Base-by-base conservation (phyloP, 2,329 filamentous ascomycete species). In the Cercospora citrullina region DNA sequence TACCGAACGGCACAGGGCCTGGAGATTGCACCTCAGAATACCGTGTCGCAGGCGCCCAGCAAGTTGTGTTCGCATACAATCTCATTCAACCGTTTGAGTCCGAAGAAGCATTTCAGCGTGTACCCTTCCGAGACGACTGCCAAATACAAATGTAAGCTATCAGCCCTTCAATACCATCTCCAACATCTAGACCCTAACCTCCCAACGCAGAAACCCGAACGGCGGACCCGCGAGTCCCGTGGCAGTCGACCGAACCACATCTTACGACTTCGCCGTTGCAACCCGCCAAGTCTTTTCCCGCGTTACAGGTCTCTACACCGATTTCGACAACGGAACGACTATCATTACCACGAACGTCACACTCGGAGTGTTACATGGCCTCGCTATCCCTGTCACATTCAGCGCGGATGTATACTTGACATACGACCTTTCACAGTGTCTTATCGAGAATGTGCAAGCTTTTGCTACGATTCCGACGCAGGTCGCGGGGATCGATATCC, bases 231-330 rank as follows among this genome's bases (percentile, higher is more conserved):
- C 62, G 12, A 57, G 65, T 2, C 62, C 62, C 21, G 68, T 69
- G 10, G 63, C 62, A n/a, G 51, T 66, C 7, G 63, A 61, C 23
- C 12, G 65, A 7, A 55, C 62, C 6, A 61, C 45, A 1, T 18
- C 55, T 14, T 31, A 58, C 7, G 53, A 63, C 36, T 69, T 69
- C 57, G 68, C 57, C n/a, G 42, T 39, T 14, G 45, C 48, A 30
- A 66, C 66, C 1, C 66, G 69, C 10, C 63, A 70, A 55, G 64
- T 64, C 23, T 70, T 70, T 30, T 70, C 64, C 12, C 12, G 31
- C 14, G 66, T 70, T 9, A 70, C 69, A 10, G 66, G 69, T 1
- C 7, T 48, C 23, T 70, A 70, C 58, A 62, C 23, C 2, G 53
- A 57, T 57, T 57, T 57, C 26, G 53, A 57, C 14, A 57, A 57